Evolutionary conservation across 768 basidiomycete genomes (phyloP).

Genomic region (Terana coerulea): DNA sequence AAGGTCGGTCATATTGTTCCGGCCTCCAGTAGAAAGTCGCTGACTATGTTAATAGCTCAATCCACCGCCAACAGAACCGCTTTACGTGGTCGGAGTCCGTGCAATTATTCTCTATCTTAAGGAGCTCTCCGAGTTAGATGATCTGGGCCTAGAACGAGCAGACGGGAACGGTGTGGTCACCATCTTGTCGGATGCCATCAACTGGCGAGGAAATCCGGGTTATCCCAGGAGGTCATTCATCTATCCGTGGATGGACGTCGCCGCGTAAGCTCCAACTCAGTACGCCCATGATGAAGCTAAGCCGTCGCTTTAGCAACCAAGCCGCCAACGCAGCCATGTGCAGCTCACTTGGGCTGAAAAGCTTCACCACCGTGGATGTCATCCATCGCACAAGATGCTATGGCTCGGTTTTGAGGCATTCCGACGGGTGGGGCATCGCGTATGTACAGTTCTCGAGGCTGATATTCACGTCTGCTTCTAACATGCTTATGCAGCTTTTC

Average conservation of each 20-base stretch:
- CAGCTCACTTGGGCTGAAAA: constrained; percentile 49
- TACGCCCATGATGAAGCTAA: not conserved
- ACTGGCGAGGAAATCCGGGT: constrained; percentile 36
- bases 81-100: constrained; percentile 67
- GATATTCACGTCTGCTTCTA: not conserved
- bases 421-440: constrained; percentile 76
- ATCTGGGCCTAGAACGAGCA: constrained; percentile 53
- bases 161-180: constrained; percentile 50
- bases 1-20: constrained; percentile 40
- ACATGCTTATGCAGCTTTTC: constrained; percentile 68
- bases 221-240: constrained; percentile 22
- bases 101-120: constrained; percentile 61
- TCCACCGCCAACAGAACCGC: constrained; percentile 54
- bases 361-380: constrained; percentile 68
- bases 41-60: constrained; percentile 45
- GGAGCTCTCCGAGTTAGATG: constrained; percentile 70
- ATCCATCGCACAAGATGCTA: constrained; percentile 69
- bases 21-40: constrained; percentile 4
- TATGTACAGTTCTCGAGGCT: constrained; percentile 32
- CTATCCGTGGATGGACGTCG: constrained; percentile 19
- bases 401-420: constrained; percentile 65
- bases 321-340: constrained; percentile 43
- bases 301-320: constrained; percentile 37
- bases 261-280: not conserved
- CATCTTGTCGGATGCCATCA: constrained; percentile 49